These are phyloP conservation scores for Sordariomycetes sp. DNA, from an alignment of 2,329 filamentous ascomycete genomes.

Conservation along the genomic window DNA sequence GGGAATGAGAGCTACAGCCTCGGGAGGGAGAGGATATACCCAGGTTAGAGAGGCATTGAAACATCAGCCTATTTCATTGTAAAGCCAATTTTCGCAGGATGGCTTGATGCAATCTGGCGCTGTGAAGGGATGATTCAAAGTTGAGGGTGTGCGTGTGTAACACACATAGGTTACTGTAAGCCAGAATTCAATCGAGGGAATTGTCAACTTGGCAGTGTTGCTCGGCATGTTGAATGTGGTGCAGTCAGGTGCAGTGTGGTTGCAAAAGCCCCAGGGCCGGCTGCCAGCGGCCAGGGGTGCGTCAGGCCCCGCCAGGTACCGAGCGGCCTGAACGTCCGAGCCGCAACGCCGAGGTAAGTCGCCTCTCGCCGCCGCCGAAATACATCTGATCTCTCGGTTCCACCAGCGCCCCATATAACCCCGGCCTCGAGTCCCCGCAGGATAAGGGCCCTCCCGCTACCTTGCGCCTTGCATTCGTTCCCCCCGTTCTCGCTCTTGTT, in stretches of 20 bases:
- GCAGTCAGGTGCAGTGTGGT: not conserved
- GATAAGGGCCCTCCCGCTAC: not conserved
- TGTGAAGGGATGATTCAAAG: not conserved
- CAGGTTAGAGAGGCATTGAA: not conserved
- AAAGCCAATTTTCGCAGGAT: not conserved
- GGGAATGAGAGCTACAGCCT: not conserved
- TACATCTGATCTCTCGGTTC: constrained; percentile 2
- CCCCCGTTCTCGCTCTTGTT: not conserved
- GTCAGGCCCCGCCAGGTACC: not conserved
- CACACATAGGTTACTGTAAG: too few relatives aligned
- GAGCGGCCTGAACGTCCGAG: not conserved
- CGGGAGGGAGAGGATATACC: not conserved
- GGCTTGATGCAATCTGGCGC: not conserved
- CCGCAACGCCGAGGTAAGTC: not conserved
- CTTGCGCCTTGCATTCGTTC: not conserved
- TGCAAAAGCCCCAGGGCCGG: not conserved
- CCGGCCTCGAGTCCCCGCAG: not conserved
- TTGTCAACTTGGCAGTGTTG: too few relatives aligned
- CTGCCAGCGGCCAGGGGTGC: not conserved
- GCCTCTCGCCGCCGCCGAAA: not conserved
- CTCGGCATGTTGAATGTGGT: not conserved
- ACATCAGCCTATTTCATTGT: not conserved
- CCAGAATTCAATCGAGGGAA: too few relatives aligned
- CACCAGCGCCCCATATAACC: not conserved
- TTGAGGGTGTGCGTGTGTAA: not conserved